These are phyloP conservation scores for Pseudozyma thailandica DNA, from an alignment of 1,284 basidiomycete species.

Conservation along the genomic window DNA sequence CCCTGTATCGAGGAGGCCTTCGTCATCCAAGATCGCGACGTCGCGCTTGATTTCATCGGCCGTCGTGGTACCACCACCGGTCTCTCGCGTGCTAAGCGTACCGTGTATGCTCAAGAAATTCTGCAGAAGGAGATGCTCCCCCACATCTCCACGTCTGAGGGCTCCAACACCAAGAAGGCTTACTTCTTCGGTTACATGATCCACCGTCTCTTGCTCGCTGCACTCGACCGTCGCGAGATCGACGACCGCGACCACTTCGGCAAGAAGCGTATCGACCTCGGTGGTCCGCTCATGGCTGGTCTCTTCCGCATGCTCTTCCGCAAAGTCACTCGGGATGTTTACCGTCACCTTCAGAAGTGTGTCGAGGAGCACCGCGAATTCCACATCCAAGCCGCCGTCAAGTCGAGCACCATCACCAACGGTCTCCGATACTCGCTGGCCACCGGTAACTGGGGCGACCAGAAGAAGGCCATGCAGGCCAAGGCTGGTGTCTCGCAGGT, in stretches of 20 bases:
- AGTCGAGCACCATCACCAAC: constrained; percentile 93
- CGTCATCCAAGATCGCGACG: constrained; percentile 96
- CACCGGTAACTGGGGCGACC: constrained; percentile 99
- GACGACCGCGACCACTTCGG: constrained; percentile 99
- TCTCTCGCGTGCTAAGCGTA: constrained; percentile 88
- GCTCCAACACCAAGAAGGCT: constrained; percentile 97
- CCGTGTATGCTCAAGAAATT: constrained; percentile 96
- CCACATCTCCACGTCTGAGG: constrained; percentile 94
- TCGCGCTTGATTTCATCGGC: constrained; percentile 91
- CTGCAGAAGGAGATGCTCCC: constrained; percentile 98
- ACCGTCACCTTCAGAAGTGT: constrained; percentile 92
- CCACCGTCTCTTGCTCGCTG: constrained; percentile 90
- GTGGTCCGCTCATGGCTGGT: constrained; percentile 91
- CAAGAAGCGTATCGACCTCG: constrained; percentile 95
- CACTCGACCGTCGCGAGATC: constrained; percentile 90
- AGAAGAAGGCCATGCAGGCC: constrained; percentile 94
- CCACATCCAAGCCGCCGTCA: constrained; percentile 89
- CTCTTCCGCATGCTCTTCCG: constrained; percentile 98
- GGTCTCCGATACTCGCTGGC: constrained; percentile 97
- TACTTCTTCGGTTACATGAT: constrained; percentile 99
- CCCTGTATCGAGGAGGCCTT: constrained; percentile 99
- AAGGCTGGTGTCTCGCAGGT: constrained; percentile 98
- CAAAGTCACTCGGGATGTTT: constrained; percentile 95
- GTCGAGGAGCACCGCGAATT: constrained; percentile 97
- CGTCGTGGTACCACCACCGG: constrained; percentile 96